phyloP scores from a whole-genome alignment of 768 basidiomycete genomes.

The Mycena haematopus region DNA sequence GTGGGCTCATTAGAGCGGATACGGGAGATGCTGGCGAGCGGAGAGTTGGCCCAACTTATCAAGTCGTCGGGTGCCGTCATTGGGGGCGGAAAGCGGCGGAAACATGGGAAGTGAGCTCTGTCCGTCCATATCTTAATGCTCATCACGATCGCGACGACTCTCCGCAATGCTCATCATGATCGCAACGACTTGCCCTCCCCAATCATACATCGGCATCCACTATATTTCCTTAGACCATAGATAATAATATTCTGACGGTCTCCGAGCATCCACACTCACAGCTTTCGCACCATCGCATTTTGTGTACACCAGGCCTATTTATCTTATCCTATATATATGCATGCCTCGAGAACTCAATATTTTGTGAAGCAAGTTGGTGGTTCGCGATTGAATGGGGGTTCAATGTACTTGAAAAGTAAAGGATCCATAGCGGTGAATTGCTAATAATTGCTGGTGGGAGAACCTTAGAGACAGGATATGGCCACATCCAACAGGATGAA shows the following conservation, averaged over 20 bases:
- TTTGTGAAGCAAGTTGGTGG: too few relatives aligned
- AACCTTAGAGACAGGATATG: too few relatives aligned
- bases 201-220: not conserved
- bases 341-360: too few relatives aligned
- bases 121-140: constrained; percentile 7
- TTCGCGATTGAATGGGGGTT: too few relatives aligned
- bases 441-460: too few relatives aligned
- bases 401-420: too few relatives aligned
- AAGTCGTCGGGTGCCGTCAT: constrained; percentile 63
- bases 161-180: constrained; percentile 31
- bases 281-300: constrained; percentile 6
- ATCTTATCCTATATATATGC: too few relatives aligned
- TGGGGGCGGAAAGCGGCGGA: constrained; percentile 60
- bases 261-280: not conserved
- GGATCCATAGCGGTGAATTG: too few relatives aligned
- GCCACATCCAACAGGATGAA: not conserved
- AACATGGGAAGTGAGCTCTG: constrained; percentile 46
- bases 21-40: constrained; percentile 53
- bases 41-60: constrained; percentile 58
- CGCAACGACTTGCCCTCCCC: constrained; percentile 7
- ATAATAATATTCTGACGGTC: too few relatives aligned
- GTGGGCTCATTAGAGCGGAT: constrained; percentile 62
- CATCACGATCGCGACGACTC: constrained; percentile 31
- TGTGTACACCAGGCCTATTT: not conserved
- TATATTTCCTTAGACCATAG: not conserved